Percentiles rank a stretch among this genome's conserved stretches.
phyloP scores from a whole-genome alignment of 2,329 filamentous ascomycete species.

The Aspergillus sp. region DNA sequence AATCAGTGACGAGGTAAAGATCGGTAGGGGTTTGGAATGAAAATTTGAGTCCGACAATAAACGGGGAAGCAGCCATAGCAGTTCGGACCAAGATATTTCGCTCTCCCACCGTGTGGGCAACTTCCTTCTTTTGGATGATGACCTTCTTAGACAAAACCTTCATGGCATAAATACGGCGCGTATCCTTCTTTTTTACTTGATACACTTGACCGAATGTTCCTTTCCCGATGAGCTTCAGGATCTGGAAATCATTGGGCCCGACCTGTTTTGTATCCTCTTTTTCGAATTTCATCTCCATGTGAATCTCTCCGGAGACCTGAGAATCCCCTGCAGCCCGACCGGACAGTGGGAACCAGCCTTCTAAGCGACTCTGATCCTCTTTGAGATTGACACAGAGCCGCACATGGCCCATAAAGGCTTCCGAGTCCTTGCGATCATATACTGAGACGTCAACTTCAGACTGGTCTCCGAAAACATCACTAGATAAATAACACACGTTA shows the following conservation, averaged over 20 bases:
- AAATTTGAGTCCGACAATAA: conserved; percentile 97
- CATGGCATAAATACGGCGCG: conserved; percentile 95
- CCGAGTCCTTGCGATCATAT: conserved; percentile 81
- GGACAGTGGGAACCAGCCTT: conserved; percentile 81
- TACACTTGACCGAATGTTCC: conserved; percentile 98
- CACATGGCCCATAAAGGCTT: conserved; percentile 89
- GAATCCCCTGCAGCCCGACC: conserved; percentile 78
- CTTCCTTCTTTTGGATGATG: conserved; percentile 99
- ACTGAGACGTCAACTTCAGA: conserved; percentile 90
- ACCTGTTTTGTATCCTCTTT: conserved; percentile 86
- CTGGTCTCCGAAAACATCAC: conserved; percentile 89
- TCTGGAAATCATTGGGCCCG: conserved; percentile 92
- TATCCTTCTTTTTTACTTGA: conserved; percentile 96
- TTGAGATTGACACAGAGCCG: conserved; percentile 72
- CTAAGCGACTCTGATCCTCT: conserved; percentile 68
- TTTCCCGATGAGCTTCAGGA: conserved; percentile 94
- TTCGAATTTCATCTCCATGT: conserved; percentile 82
- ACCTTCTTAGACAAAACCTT: conserved; percentile 99
- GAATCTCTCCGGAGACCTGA: conserved; percentile 80
- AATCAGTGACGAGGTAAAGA: conserved; percentile 96
- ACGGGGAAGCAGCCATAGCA: conserved; percentile 91
- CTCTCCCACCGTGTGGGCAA: conserved; percentile 94
- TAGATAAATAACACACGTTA: conserved; percentile 6
- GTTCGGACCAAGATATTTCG: conserved; percentile 96
- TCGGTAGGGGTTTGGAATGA: conserved; percentile 98